phyloP scores from a whole-genome alignment of 192 early-diverging fungal genomes.

The Coemansia sp. region DNA sequence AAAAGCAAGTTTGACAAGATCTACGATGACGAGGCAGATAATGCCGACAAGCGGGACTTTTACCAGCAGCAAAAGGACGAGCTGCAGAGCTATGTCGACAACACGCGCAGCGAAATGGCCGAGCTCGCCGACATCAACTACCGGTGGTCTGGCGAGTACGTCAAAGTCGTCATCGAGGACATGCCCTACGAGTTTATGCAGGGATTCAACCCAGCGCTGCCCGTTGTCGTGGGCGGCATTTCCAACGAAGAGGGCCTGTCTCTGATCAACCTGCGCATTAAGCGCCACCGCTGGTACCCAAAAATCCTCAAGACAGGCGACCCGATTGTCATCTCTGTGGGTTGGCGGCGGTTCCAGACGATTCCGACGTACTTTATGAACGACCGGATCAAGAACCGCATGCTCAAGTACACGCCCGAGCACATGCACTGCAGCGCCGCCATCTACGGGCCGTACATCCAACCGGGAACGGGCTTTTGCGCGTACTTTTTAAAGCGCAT shows the following conservation, averaged over 20 bases:
- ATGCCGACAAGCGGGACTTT: slow-evolving; percentile 66
- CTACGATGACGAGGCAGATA: slow-evolving; percentile 76
- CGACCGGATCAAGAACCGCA: slow-evolving; percentile 89
- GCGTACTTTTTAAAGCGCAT: slow-evolving; percentile 59
- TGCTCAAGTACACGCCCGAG: slow-evolving; percentile 99
- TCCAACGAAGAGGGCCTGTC: slow-evolving; percentile 90
- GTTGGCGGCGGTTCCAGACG: slow-evolving; percentile 97
- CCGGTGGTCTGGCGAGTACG: slow-evolving; percentile 89
- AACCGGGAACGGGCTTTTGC: slow-evolving; percentile 97
- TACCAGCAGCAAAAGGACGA: slow-evolving; percentile 89
- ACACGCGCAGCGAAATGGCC: slow-evolving; percentile 86
- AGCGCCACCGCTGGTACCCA: slow-evolving; percentile 96
- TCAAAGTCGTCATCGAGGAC: slow-evolving; percentile 82
- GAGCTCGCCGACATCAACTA: slow-evolving; percentile 87
- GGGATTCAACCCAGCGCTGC: slow-evolving; percentile 84
- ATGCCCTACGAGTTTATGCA: slow-evolving; percentile 96
- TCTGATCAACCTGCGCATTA: slow-evolving; percentile 93
- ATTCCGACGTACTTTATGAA: slow-evolving; percentile 92
- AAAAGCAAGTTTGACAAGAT: slow-evolving; percentile 93
- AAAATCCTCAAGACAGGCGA: slow-evolving; percentile 97
- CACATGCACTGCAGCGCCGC: slow-evolving; percentile 99
- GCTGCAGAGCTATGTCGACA: slow-evolving; percentile 75
- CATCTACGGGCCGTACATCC: slow-evolving; percentile 90
- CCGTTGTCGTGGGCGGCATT: slow-evolving; percentile 89
- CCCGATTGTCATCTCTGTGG: slow-evolving; percentile 94